Conservation (phyloP, 202 grass and related monocot species). For the Setaria viridis region DNA sequence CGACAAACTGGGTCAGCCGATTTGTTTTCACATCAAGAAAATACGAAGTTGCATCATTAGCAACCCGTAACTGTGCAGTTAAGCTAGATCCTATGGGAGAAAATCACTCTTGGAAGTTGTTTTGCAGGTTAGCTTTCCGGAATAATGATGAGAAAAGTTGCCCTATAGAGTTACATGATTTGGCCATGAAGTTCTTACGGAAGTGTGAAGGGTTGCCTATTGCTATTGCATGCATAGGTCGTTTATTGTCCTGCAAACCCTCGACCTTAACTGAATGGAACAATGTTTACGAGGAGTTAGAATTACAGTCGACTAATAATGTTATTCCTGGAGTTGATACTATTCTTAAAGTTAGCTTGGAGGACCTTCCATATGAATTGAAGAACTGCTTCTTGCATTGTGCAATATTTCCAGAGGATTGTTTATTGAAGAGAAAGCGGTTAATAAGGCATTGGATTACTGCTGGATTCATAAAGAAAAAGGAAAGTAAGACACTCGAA, state of each 20-base stretch:
- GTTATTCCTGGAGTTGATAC: neutral
- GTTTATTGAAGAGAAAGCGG: slow-evolving; percentile 17
- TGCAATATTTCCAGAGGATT: slow-evolving; percentile 46
- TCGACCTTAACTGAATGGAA: slow-evolving; percentile 18
- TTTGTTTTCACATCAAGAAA: slow-evolving; percentile 46
- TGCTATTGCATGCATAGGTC: slow-evolving; percentile 27
- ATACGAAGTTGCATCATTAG: neutral
- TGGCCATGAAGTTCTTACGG: neutral
- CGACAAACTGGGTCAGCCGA: neutral
- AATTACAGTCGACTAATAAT: slow-evolving; percentile 6
- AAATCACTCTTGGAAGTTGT: neutral
- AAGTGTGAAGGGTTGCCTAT: slow-evolving; percentile 15
- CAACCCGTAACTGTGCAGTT: neutral
- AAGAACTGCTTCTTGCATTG: slow-evolving; percentile 64
- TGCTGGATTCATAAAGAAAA: slow-evolving; percentile 39
- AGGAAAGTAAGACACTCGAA: slow-evolving; percentile 27
- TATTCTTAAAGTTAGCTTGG: slow-evolving; percentile 43
- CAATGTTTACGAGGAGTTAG: slow-evolving; percentile 20
- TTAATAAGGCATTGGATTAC: slow-evolving; percentile 51
- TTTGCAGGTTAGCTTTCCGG: neutral
- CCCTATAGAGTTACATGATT: neutral
- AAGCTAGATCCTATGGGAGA: neutral
- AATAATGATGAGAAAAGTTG: neutral
- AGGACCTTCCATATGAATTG: slow-evolving; percentile 40
- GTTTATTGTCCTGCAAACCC: slow-evolving; percentile 12